Evolutionary conservation across 805 yeast genomes (phyloP).

Genomic region (Sugiyamaella qingdaonensis): DNA sequence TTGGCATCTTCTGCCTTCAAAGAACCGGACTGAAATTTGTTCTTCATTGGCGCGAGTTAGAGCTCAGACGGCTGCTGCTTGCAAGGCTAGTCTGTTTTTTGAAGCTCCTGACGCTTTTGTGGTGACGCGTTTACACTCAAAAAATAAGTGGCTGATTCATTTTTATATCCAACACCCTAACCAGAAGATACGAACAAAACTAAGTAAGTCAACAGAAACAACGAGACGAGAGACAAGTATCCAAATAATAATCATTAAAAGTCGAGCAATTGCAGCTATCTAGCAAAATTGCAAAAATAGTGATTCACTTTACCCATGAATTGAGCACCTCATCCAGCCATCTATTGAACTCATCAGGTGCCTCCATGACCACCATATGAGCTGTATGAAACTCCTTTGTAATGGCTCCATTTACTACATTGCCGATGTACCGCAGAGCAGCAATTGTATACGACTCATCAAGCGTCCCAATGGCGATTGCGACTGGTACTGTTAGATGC

Average conservation of each 20-base stretch:
- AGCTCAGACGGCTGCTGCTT: too few relatives aligned
- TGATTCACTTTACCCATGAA: background rate
- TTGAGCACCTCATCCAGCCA: background rate
- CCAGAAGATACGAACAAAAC: too few relatives aligned
- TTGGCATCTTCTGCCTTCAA: slow-evolving; percentile 14
- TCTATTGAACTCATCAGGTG: background rate
- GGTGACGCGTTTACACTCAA: too few relatives aligned
- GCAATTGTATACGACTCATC: background rate
- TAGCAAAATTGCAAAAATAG: too few relatives aligned
- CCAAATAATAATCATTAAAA: too few relatives aligned
- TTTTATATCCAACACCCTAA: background rate
- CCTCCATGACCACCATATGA: slow-evolving; percentile 5
- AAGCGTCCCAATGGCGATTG: background rate
- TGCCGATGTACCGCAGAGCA: background rate
- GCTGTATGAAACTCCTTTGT: background rate
- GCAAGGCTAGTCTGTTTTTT: too few relatives aligned
- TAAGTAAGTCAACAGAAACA: too few relatives aligned
- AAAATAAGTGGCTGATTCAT: background rate
- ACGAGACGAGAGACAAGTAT: too few relatives aligned
- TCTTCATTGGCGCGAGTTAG: background rate
- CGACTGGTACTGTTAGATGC: background rate
- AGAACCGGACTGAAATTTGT: slow-evolving; percentile 1
- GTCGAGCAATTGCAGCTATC: too few relatives aligned
- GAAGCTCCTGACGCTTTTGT: too few relatives aligned
- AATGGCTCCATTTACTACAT: background rate